These are phyloP conservation scores for Eucalyptus rudis DNA, from an alignment of 345 rosid genomes.

Conservation along the genomic window DNA sequence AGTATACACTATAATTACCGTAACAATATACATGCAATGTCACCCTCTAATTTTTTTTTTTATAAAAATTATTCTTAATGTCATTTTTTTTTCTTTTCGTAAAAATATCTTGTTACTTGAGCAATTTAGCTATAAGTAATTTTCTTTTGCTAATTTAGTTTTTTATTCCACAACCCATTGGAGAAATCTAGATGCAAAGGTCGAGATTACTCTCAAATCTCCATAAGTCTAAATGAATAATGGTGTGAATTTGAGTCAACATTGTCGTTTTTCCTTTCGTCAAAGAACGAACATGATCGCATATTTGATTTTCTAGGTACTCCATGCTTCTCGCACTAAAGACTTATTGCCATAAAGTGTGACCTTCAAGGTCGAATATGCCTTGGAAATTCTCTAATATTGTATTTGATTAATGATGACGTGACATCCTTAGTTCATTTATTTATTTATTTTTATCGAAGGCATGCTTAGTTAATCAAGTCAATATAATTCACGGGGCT, in stretches of 20 bases:
- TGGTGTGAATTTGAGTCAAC: background rate
- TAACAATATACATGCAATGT: background rate
- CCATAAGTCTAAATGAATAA: background rate
- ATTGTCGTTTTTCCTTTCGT: background rate
- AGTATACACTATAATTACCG: background rate
- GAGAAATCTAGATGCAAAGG: background rate
- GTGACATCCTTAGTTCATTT: background rate
- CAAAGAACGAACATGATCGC: background rate
- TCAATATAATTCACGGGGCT: background rate
- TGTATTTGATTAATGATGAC: background rate
- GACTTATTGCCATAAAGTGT: background rate
- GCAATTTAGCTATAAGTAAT: background rate
- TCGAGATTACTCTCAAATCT: background rate
- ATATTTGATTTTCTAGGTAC: background rate
- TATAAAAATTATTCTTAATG: background rate
- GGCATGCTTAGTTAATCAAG: background rate
- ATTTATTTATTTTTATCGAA: no score
- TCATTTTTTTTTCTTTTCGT: accelerated
- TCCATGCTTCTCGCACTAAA: background rate
- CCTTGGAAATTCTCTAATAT: background rate
- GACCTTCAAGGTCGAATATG: background rate
- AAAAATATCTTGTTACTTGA: background rate
- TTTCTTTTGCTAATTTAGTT: background rate
- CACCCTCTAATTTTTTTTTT: background rate
- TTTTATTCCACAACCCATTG: background rate